These are phyloP conservation scores for Pittosporum tobira DNA, from an alignment of 129 eudicot species.

Conservation along the genomic window DNA sequence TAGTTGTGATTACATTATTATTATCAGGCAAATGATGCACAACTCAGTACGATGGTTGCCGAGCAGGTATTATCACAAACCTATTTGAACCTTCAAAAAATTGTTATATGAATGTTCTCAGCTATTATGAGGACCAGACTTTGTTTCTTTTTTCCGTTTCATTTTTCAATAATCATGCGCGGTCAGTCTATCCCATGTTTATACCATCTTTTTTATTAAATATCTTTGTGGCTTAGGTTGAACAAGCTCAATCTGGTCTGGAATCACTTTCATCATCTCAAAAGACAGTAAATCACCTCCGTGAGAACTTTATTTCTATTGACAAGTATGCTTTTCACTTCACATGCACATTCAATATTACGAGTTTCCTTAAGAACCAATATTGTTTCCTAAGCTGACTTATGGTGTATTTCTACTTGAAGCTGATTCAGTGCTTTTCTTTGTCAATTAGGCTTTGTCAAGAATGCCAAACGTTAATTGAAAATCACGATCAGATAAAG, in stretches of 20 bases:
- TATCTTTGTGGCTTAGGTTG: constrained; percentile 55
- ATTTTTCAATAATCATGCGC: too few species aligned
- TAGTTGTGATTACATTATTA: constrained; percentile 10
- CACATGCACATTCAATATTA: constrained; percentile 2
- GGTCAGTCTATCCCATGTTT: too few species aligned
- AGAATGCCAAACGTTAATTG: constrained; percentile 94
- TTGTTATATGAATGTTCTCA: neutral
- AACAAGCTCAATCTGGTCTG: constrained; percentile 93
- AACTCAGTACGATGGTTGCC: constrained; percentile 97
- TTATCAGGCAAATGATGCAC: constrained; percentile 96
- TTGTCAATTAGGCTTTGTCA: constrained; percentile 59
- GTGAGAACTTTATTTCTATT: constrained; percentile 72
- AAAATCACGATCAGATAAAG: constrained; percentile 96
- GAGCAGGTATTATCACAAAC: constrained; percentile 60
- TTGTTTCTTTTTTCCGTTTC: too few species aligned
- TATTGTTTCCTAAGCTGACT: neutral
- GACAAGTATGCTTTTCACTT: constrained; percentile 47
- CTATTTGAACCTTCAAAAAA: neutral
- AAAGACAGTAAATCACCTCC: constrained; percentile 62
- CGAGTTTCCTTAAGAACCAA: neutral
- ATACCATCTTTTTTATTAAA: neutral
- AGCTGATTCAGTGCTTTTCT: constrained; percentile 21
- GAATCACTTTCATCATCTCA: constrained; percentile 73
- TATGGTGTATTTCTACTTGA: constrained; percentile 7
- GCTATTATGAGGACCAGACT: too few species aligned